These are phyloP conservation scores for Knoxdaviesia capensis DNA, from an alignment of 2,329 filamentous ascomycete genomes.

Conservation along the genomic window DNA sequence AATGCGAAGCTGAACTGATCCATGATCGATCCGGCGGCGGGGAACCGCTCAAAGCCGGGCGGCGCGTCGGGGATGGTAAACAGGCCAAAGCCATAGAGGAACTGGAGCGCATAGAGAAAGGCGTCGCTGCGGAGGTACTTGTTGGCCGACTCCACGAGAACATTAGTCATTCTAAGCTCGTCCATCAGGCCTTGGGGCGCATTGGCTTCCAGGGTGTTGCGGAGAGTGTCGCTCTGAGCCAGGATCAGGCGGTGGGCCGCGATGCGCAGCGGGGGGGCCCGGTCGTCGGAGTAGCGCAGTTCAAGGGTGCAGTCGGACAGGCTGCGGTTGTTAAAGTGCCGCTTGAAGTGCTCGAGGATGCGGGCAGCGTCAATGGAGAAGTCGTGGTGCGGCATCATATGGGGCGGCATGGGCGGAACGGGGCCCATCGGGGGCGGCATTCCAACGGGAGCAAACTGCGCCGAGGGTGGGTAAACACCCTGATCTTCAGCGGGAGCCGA, in stretches of 20 bases:
- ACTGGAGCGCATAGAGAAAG: conserved; percentile 35
- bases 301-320: conserved; percentile 22
- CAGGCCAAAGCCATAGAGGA: conserved; percentile 33
- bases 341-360: conserved; percentile 14
- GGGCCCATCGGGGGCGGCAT: conserved; percentile 12
- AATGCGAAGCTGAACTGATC: conserved; percentile 35
- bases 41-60: conserved; percentile 11
- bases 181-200: conserved; percentile 9
- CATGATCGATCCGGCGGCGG: conserved; percentile 16
- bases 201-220: conserved; percentile 12
- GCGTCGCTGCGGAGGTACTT: conserved; percentile 32
- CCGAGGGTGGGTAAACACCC: conserved; percentile 16
- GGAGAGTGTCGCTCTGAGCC: conserved; percentile 23
- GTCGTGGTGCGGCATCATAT: conserved; percentile 19
- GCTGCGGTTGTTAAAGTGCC: conserved; percentile 14
- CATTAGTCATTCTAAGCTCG: conserved; percentile 9
- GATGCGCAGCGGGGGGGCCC: conserved; percentile 17
- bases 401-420: conserved; percentile 7
- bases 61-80: conserved; percentile 15
- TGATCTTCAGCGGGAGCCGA: conserved; percentile 27
- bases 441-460: conserved; percentile 17
- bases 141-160: conserved; percentile 28
- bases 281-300: conserved; percentile 18
- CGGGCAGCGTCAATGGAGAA: conserved; percentile 23
- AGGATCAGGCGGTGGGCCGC: conserved; percentile 35